Evolutionary conservation across 352 stramenopile species (phyloP).

Genomic region (Phytopythium oedochilum): DNA sequence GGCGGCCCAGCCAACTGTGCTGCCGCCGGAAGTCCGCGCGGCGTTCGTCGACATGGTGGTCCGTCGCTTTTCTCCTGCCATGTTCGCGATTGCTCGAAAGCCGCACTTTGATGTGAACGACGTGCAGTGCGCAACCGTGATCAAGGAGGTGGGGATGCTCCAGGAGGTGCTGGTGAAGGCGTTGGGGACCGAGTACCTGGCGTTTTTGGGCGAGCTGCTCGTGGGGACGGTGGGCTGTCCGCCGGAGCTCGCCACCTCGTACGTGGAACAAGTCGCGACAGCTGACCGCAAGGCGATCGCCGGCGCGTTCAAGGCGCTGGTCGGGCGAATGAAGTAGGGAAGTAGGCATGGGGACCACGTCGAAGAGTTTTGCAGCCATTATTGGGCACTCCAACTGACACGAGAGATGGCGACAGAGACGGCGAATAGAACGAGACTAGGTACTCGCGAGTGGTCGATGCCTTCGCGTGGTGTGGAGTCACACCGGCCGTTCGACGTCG

Average conservation of each 20-base stretch:
- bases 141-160: slow-evolving; percentile 77
- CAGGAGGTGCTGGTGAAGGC: slow-evolving; percentile 56
- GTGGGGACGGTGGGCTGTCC: slow-evolving; percentile 57
- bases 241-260: slow-evolving; percentile 45
- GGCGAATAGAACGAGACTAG: neutral
- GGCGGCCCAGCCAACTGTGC: slow-evolving; percentile 17
- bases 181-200: slow-evolving; percentile 56
- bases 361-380: neutral
- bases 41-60: slow-evolving; percentile 59
- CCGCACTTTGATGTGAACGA: slow-evolving; percentile 72
- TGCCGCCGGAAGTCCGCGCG: slow-evolving; percentile 27
- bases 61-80: slow-evolving; percentile 62
- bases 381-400: no score
- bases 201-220: slow-evolving; percentile 58
- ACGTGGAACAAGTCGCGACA: slow-evolving; percentile 51
- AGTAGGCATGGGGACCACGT: neutral
- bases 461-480: no score
- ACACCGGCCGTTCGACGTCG: no score
- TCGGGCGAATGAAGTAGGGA: slow-evolving; percentile 30
- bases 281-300: slow-evolving; percentile 64
- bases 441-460: neutral
- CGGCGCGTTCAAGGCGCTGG: slow-evolving; percentile 60
- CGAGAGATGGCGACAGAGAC: neutral
- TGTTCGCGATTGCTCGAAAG: slow-evolving; percentile 64
- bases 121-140: slow-evolving; percentile 48